These are phyloP conservation scores for Globisporangium cylindrosporum DNA, from an alignment of 352 stramenopile species.

Conservation along the genomic window DNA sequence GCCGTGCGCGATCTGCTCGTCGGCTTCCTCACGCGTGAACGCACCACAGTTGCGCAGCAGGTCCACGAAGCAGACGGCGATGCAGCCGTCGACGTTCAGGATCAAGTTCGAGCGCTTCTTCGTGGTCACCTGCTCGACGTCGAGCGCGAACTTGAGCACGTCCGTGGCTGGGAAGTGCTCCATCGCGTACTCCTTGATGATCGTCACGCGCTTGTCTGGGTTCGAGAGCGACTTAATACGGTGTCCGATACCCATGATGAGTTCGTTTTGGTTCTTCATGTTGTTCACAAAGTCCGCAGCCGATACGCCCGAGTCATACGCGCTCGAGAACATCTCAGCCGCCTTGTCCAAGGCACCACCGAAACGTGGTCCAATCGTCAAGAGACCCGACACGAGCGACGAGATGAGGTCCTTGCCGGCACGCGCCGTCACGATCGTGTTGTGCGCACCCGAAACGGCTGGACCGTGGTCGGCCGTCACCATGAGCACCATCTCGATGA, in stretches of 20 bases:
- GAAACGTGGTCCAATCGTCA: slow-evolving; percentile 96
- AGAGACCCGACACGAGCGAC: slow-evolving; percentile 92
- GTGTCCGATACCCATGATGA: slow-evolving; percentile 98
- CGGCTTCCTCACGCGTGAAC: slow-evolving; percentile 89
- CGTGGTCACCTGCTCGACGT: slow-evolving; percentile 95
- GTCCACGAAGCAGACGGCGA: slow-evolving; percentile 97
- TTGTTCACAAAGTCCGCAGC: slow-evolving; percentile 91
- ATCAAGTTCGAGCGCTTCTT: slow-evolving; percentile 98
- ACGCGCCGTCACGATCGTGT: slow-evolving; percentile 94
- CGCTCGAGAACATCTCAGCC: slow-evolving; percentile 91
- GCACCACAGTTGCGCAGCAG: slow-evolving; percentile 90
- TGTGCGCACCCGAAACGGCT: slow-evolving; percentile 95
- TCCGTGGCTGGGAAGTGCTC: slow-evolving; percentile 93
- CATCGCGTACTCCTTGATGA: slow-evolving; percentile 95
- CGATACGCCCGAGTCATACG: slow-evolving; percentile 87
- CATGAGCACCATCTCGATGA: slow-evolving; percentile 98
- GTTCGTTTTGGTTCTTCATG: slow-evolving; percentile 94
- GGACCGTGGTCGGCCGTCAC: slow-evolving; percentile 96
- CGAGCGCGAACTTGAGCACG: slow-evolving; percentile 94
- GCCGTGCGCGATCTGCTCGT: slow-evolving; percentile 94
- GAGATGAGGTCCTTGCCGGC: slow-evolving; percentile 97
- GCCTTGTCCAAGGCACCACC: slow-evolving; percentile 94
- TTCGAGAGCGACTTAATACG: slow-evolving; percentile 95
- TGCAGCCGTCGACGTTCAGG: slow-evolving; percentile 97
- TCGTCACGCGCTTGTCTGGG: slow-evolving; percentile 95